Evolutionary conservation across 345 rosid genomes (phyloP).

Genomic region (Linum usitatissimum): DNA sequence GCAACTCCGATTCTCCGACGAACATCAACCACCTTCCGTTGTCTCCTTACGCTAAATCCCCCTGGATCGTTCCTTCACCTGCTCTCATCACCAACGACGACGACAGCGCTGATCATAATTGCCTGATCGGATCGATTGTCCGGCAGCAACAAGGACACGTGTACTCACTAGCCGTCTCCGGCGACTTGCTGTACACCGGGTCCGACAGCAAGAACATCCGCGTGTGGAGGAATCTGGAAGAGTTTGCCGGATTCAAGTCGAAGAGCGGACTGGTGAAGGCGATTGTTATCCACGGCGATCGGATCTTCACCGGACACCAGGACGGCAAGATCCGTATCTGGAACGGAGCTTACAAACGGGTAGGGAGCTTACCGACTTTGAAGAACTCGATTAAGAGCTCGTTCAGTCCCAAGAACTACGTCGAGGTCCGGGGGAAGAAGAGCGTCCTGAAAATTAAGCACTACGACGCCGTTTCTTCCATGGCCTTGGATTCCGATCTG

Average conservation of each 20-base stretch:
- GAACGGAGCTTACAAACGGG: neutral
- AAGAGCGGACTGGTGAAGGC: slow-evolving; percentile 1
- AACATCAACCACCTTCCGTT: too few relatives aligned
- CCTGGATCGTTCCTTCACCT: too few relatives aligned
- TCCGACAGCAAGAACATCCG: slow-evolving; percentile 3
- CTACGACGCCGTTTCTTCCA: neutral
- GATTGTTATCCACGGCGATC: neutral
- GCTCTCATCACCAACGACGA: too few relatives aligned
- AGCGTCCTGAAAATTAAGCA: neutral
- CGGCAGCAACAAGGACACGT: neutral
- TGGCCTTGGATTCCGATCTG: neutral
- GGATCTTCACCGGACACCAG: slow-evolving; percentile 3
- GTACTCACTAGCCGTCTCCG: neutral
- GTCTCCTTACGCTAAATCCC: too few relatives aligned
- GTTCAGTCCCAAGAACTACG: neutral
- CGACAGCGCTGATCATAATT: too few relatives aligned
- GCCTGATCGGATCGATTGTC: too few relatives aligned
- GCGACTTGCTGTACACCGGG: neutral
- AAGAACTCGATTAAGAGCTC: neutral
- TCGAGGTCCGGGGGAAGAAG: neutral
- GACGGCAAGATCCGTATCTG: slow-evolving; percentile 1
- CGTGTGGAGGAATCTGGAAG: neutral
- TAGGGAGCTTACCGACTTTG: neutral
- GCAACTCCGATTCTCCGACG: too few relatives aligned
- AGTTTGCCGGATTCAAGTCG: neutral